These are phyloP conservation scores for Fusarium haematococcum DNA, from an alignment of 2,329 filamentous ascomycete genomes.

Conservation along the genomic window DNA sequence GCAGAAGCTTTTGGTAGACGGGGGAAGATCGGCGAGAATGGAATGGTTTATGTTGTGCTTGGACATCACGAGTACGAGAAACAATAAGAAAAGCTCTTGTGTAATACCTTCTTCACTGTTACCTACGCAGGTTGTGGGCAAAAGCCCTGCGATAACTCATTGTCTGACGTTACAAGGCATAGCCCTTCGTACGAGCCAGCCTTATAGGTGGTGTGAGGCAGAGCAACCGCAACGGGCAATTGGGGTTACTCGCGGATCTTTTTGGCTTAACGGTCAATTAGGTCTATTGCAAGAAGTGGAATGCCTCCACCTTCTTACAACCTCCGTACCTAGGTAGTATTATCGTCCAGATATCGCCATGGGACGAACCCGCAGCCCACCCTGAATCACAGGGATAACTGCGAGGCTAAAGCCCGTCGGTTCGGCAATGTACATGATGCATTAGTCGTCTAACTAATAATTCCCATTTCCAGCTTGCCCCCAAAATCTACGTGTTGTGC, in stretches of 20 bases:
- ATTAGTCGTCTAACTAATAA: not conserved
- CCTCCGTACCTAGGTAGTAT: not conserved
- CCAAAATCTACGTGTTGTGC: not conserved
- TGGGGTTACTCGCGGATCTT: too few species aligned
- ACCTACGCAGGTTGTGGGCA: not conserved
- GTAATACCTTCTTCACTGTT: constrained; percentile 1
- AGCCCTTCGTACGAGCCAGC: too few species aligned
- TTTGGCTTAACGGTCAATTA: too few species aligned
- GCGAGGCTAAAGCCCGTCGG: constrained; percentile 13
- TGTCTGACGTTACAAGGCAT: not conserved
- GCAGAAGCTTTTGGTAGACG: not conserved
- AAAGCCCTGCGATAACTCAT: constrained; percentile 1
- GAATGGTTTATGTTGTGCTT: not conserved
- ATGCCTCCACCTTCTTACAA: too few species aligned
- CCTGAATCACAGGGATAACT: not conserved
- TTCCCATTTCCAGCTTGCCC: constrained; percentile 1
- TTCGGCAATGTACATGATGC: constrained; percentile 21
- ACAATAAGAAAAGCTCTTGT: constrained; percentile 7
- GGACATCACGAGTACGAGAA: not conserved
- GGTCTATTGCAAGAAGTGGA: too few species aligned
- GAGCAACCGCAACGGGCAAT: too few species aligned
- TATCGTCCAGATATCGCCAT: not conserved
- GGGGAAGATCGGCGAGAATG: constrained; percentile 3
- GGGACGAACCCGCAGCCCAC: not conserved
- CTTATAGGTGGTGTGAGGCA: too few species aligned